Evolutionary conservation across 1,284 basidiomycete genomes (phyloP).

Genomic region (Pseudozyma sp.): DNA sequence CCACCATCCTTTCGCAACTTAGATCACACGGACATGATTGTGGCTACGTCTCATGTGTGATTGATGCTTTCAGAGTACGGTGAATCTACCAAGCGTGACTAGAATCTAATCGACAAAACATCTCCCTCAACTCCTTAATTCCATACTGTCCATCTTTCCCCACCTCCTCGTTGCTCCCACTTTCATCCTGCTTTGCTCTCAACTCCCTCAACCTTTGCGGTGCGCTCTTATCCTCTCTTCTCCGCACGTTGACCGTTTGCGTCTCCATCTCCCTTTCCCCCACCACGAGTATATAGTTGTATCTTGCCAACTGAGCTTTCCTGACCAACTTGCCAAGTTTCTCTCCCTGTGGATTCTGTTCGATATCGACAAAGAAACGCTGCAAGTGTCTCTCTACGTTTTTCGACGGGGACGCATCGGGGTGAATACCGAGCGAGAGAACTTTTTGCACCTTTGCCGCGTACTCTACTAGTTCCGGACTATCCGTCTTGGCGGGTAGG

Average conservation of each 20-base stretch:
- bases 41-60: background rate
- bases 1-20: too few species aligned
- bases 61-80: background rate
- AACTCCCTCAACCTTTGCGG: slow-evolving; percentile 15
- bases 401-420: slow-evolving; percentile 5
- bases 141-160: slow-evolving; percentile 16
- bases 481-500: slow-evolving; percentile 42
- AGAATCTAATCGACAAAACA: slow-evolving; percentile 34
- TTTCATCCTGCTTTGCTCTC: slow-evolving; percentile 1
- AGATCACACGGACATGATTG: too few species aligned
- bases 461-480: slow-evolving; percentile 29
- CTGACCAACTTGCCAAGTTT: slow-evolving; percentile 59
- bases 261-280: slow-evolving; percentile 59
- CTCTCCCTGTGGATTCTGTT: slow-evolving; percentile 49
- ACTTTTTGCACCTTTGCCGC: slow-evolving; percentile 36
- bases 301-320: slow-evolving; percentile 55
- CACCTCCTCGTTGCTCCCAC: background rate
- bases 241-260: slow-evolving; percentile 54
- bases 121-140: slow-evolving; percentile 13
- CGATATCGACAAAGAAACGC: slow-evolving; percentile 64
- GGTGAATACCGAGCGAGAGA: slow-evolving; percentile 39
- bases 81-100: slow-evolving; percentile 26
- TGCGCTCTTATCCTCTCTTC: slow-evolving; percentile 43
- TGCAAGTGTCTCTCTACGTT: slow-evolving; percentile 37
- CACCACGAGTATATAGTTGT: slow-evolving; percentile 64